These are phyloP conservation scores for Podaxis carcinomalis DNA, from an alignment of 768 basidiomycete species.

Conservation along the genomic window DNA sequence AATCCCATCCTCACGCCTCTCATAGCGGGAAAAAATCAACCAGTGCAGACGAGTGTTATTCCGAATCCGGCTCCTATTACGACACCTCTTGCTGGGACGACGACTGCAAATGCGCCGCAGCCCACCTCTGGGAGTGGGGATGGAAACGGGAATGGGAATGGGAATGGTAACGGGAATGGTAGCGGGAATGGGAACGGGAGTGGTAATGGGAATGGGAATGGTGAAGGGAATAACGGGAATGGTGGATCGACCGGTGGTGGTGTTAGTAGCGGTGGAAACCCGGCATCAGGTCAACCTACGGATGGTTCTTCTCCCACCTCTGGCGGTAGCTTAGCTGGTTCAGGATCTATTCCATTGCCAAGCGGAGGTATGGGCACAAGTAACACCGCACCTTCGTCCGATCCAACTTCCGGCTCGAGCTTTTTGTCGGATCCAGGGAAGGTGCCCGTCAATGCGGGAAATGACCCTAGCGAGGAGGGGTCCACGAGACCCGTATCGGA, in stretches of 20 bases:
- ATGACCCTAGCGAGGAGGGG: neutral
- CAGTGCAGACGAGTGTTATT: neutral
- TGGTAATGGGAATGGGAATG: conserved; percentile 14
- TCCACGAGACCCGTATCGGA: neutral
- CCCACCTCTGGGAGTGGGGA: conserved; percentile 12
- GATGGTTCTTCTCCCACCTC: conserved; percentile 4
- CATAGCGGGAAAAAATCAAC: conserved; percentile 22
- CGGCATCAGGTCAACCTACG: neutral
- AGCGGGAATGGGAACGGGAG: conserved; percentile 15
- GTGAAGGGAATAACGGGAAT: neutral
- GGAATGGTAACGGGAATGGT: conserved; percentile 9
- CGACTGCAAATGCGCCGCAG: conserved; percentile 5
- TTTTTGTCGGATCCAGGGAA: neutral
- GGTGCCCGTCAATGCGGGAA: neutral
- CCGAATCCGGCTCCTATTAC: conserved; percentile 9
- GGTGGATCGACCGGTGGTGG: neutral
- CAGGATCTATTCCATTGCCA: neutral
- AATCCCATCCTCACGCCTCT: conserved; percentile 31
- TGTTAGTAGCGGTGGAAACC: neutral
- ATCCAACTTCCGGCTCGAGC: neutral
- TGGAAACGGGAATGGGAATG: conserved; percentile 8
- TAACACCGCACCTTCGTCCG: neutral
- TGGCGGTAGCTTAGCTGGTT: neutral
- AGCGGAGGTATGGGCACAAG: neutral
- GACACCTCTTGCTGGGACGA: conserved; percentile 13